Evolutionary conservation across 345 rosid genomes (phyloP).

Genomic region (Sonneratia caseolaris): DNA sequence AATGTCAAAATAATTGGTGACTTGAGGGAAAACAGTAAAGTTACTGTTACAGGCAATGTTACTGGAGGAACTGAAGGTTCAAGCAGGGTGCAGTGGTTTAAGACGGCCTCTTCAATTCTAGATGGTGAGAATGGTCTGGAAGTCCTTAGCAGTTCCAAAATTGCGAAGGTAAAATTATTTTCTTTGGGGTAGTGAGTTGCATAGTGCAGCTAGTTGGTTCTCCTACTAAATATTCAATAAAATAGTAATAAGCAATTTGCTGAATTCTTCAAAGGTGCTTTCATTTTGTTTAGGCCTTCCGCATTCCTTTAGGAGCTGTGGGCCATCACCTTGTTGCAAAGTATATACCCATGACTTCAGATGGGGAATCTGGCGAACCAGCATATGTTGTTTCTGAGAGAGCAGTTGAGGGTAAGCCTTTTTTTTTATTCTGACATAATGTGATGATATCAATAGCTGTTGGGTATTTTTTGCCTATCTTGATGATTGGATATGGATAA

Average conservation of each 20-base stretch:
- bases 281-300: constrained; percentile 53
- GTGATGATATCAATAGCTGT: neutral
- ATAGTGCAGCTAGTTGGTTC: neutral
- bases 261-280: no score
- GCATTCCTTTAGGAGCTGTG: constrained; percentile 92
- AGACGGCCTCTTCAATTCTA: constrained; percentile 42
- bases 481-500: neutral
- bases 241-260: no score
- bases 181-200: constrained; percentile 1
- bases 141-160: constrained; percentile 74
- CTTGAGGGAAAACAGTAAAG: constrained; percentile 73
- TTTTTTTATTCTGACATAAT: neutral
- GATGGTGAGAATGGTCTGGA: constrained; percentile 61
- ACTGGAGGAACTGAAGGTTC: constrained; percentile 91
- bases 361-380: constrained; percentile 86
- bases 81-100: constrained; percentile 96
- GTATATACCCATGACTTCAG: constrained; percentile 79
- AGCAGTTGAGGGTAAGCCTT: constrained; percentile 63
- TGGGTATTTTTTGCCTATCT: neutral
- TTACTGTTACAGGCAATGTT: constrained; percentile 69
- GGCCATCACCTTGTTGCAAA: constrained; percentile 69
- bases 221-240: no score
- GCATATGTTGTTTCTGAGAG: constrained; percentile 63
- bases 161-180: constrained; percentile 56
- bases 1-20: constrained; percentile 85